Percentiles rank a stretch among this genome's conserved stretches.
These are phyloP conservation scores for Rheum nobile DNA, from an alignment of 148 eudicot species.

Conservation along the genomic window DNA sequence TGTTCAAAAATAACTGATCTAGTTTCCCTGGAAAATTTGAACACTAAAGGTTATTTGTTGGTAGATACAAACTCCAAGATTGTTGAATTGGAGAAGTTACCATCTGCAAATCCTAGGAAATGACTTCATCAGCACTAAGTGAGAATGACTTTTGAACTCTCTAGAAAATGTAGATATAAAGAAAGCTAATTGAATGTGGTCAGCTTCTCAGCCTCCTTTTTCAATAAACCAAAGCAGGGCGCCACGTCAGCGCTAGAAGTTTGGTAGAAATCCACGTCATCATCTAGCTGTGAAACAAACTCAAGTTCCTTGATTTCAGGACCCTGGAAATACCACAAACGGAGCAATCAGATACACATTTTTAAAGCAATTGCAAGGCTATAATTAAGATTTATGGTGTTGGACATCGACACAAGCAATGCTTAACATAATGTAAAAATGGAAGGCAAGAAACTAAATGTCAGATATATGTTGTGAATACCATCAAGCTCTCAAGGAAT, in stretches of 20 bases:
- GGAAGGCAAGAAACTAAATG: too few relatives aligned
- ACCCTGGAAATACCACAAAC: constrained; percentile 29
- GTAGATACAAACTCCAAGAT: constrained; percentile 57
- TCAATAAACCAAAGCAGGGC: constrained; percentile 66
- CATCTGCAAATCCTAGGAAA: constrained; percentile 35
- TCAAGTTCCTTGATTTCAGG: constrained; percentile 51
- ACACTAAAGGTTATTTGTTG: constrained; percentile 66
- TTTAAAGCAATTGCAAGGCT: background rate
- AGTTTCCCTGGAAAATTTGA: constrained; percentile 54
- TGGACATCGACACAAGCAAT: too few relatives aligned
- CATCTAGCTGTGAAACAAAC: constrained; percentile 49
- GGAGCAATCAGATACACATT: background rate
- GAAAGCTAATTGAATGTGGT: constrained; percentile 36
- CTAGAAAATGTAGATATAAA: background rate
- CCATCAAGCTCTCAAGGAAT: constrained; percentile 46
- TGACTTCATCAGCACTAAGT: background rate
- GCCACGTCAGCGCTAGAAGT: constrained; percentile 63
- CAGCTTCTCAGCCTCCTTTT: constrained; percentile 70
- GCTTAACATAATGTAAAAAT: too few relatives aligned
- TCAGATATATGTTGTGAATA: too few relatives aligned
- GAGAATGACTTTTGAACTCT: background rate
- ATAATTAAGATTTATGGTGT: background rate
- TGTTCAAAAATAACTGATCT: constrained; percentile 53
- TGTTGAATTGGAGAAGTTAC: constrained; percentile 48
- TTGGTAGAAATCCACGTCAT: constrained; percentile 52